Percentiles rank a stretch among this genome's conserved stretches.
Conservation (phyloP, 371 early-diverging fungal species). For the Choanephora cucurbitarum region DNA sequence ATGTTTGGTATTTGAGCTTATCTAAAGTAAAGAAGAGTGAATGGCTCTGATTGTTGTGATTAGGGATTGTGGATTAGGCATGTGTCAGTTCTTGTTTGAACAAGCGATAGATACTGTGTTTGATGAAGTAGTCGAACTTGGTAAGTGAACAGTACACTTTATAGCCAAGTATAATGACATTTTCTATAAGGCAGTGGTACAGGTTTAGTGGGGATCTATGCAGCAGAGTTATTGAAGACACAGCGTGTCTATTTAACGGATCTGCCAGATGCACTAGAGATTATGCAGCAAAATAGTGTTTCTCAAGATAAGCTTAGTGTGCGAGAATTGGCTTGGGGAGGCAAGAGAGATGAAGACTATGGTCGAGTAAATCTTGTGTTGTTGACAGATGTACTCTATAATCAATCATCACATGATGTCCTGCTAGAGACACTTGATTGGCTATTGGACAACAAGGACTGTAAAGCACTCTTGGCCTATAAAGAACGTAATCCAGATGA, state of each 20-base stretch:
- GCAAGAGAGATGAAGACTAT: slow-evolving; percentile 10
- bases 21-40: not conserved
- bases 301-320: slow-evolving; percentile 10
- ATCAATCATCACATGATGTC: slow-evolving; percentile 41
- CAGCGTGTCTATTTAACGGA: slow-evolving; percentile 41
- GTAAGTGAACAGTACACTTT: too few species aligned
- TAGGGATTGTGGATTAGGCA: slow-evolving; percentile 49
- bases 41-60: not conserved
- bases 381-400: slow-evolving; percentile 49
- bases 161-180: too few species aligned
- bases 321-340: slow-evolving; percentile 37
- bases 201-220: slow-evolving; percentile 47
- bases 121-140: slow-evolving; percentile 31
- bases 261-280: slow-evolving; percentile 36
- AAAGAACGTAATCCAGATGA: slow-evolving; percentile 51
- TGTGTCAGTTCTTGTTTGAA: slow-evolving; percentile 33
- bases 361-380: slow-evolving; percentile 33
- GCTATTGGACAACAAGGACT: slow-evolving; percentile 20
- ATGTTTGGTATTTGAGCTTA: slow-evolving; percentile 38
- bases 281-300: slow-evolving; percentile 37
- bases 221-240: slow-evolving; percentile 30
- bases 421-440: slow-evolving; percentile 39
- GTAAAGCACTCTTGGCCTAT: slow-evolving; percentile 34
- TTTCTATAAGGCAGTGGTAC: slow-evolving; percentile 45
- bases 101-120: slow-evolving; percentile 6